A percentile compares a stretch with the other conserved stretches of the same genome.
These are phyloP conservation scores for Colletotrichum cordylinicola DNA, from an alignment of 2,329 filamentous ascomycete genomes.

Conservation along the genomic window DNA sequence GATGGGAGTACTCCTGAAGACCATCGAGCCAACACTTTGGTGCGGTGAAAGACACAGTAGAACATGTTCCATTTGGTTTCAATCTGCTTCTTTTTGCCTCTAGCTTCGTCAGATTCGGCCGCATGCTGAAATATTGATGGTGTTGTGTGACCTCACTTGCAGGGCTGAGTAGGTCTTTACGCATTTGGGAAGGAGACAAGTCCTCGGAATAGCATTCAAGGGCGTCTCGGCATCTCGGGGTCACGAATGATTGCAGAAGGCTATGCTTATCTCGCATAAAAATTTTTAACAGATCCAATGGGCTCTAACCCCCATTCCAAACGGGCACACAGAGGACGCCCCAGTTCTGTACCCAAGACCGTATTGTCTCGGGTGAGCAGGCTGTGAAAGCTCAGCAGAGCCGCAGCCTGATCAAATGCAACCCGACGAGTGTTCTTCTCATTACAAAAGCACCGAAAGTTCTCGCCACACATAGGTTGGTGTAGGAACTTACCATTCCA, in stretches of 20 bases:
- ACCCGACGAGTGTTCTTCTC: not conserved
- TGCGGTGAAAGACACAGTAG: not conserved
- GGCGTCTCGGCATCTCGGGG: not conserved
- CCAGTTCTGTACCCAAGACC: not conserved
- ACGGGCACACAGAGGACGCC: not conserved
- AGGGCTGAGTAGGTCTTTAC: not conserved
- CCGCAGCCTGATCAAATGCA: not conserved
- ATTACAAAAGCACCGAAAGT: not conserved
- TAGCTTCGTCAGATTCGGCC: not conserved
- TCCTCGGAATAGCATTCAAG: not conserved
- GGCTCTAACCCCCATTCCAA: not conserved
- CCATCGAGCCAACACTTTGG: not conserved
- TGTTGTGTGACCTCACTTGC: not conserved
- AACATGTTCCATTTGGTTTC: not conserved
- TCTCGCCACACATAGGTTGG: not conserved
- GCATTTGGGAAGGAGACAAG: not conserved
- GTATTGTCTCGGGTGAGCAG: not conserved
- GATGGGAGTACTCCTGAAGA: not conserved
- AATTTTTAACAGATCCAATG: too few species aligned
- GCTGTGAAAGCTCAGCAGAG: not conserved
- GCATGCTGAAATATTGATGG: not conserved
- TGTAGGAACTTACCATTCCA: not conserved
- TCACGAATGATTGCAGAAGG: not conserved
- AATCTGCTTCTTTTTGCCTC: not conserved
- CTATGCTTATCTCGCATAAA: not conserved